These are phyloP conservation scores for Penicillium psychrofluorescens DNA, from an alignment of 495 filamentous ascomycete species.

Conservation along the genomic window DNA sequence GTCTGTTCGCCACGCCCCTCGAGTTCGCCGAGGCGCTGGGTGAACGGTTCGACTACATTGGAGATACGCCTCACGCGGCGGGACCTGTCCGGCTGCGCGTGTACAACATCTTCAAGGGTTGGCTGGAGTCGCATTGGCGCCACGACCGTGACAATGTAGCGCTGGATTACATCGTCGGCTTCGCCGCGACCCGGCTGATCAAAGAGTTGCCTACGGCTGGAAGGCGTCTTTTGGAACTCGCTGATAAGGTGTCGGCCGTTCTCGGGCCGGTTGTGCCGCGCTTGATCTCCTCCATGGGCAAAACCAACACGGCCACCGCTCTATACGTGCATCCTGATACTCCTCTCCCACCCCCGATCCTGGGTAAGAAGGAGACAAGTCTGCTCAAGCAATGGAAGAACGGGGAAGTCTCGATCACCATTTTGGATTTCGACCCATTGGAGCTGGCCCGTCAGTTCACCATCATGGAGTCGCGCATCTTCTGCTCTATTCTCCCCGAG, in stretches of 20 bases:
- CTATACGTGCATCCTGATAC: conserved; percentile 63
- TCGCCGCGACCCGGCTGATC: conserved; percentile 67
- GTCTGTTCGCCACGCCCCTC: conserved; percentile 79
- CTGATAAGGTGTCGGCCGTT: conserved; percentile 70
- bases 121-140: conserved; percentile 95
- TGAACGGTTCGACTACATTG: conserved; percentile 87
- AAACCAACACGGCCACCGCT: conserved; percentile 67
- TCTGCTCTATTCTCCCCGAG: conserved; percentile 86
- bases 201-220: conserved; percentile 66
- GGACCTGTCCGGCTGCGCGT: conserved; percentile 80
- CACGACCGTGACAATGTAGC: conserved; percentile 69
- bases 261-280: conserved; percentile 78
- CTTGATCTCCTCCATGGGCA: conserved; percentile 80
- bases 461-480: conserved; percentile 86
- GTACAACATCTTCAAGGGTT: conserved; percentile 95
- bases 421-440: conserved; percentile 88
- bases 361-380: conserved; percentile 69
- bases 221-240: conserved; percentile 68
- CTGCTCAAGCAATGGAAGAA: conserved; percentile 68
- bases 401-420: conserved; percentile 59
- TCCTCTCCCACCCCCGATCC: conserved; percentile 58
- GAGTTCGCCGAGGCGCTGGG: conserved; percentile 76
- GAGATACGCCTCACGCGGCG: conserved; percentile 63
- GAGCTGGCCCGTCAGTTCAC: conserved; percentile 92
- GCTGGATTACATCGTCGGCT: conserved; percentile 65